These are phyloP conservation scores for Phytophthora sojae DNA, from an alignment of 352 stramenopile genomes.

Conservation along the genomic window DNA sequence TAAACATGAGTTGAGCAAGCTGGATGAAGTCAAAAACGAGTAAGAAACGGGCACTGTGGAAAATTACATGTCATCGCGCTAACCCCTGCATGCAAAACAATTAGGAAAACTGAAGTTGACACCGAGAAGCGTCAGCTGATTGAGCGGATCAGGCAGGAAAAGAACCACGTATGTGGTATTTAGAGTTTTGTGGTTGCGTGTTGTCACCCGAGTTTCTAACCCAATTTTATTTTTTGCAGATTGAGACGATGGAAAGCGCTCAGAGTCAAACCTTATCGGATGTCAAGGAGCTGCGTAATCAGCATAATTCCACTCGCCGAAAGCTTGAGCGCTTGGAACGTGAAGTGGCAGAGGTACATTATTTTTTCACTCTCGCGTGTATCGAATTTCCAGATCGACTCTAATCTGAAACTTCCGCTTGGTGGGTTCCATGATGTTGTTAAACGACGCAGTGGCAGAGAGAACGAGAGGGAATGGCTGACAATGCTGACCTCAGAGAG, in stretches of 20 bases:
- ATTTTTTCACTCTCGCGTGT: too few species aligned
- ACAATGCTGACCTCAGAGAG: constrained; percentile 58
- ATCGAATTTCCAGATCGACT: too few species aligned
- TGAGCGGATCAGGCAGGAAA: constrained; percentile 75
- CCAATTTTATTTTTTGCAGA: constrained; percentile 38
- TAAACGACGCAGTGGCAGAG: constrained; percentile 56
- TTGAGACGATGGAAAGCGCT: constrained; percentile 67
- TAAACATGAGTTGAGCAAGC: constrained; percentile 71
- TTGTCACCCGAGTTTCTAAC: background rate
- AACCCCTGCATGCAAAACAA: constrained; percentile 1
- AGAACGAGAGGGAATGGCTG: constrained; percentile 57
- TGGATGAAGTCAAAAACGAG: constrained; percentile 69
- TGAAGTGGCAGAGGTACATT: constrained; percentile 57
- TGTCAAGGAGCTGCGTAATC: constrained; percentile 73
- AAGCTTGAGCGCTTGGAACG: constrained; percentile 77
- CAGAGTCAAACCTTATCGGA: constrained; percentile 78
- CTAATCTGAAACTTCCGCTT: background rate
- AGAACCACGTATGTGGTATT: constrained; percentile 46
- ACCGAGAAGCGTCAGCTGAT: constrained; percentile 57
- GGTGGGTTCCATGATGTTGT: too few species aligned
- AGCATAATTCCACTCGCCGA: constrained; percentile 67
- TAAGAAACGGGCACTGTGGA: constrained; percentile 31
- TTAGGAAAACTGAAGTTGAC: constrained; percentile 64
- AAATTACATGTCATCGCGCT: background rate
- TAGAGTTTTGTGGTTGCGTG: constrained; percentile 1